Conservation (phyloP, 306 rosid species). For the Purshia tridentata region DNA sequence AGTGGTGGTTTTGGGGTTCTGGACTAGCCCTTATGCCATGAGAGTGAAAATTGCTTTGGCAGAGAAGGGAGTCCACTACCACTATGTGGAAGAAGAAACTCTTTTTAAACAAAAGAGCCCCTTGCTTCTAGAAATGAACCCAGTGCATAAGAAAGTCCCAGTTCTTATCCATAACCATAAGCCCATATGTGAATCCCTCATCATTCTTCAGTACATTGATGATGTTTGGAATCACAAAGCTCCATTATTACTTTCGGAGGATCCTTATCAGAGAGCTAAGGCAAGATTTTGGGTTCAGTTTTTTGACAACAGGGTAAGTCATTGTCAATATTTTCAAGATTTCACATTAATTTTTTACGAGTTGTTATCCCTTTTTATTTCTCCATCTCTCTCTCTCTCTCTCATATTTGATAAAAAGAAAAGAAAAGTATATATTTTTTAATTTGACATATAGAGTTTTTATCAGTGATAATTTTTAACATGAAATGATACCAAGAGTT, state of each 20-base stretch:
- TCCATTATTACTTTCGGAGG: neutral
- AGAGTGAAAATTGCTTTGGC: conserved; percentile 20
- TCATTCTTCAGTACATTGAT: conserved; percentile 15
- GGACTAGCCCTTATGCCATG: conserved; percentile 8
- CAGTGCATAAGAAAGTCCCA: conserved; percentile 5
- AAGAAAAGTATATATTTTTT: too few species aligned
- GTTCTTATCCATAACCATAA: conserved; percentile 6
- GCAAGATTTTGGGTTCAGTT: conserved; percentile 12
- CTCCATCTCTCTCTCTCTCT: too few species aligned
- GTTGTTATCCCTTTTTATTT: neutral
- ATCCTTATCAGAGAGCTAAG: neutral
- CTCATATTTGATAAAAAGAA: too few species aligned
- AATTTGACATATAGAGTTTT: too few species aligned
- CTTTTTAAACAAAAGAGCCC: neutral
- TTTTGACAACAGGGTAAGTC: neutral
- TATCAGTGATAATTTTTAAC: too few species aligned
- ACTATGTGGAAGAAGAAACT: neutral
- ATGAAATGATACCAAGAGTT: too few species aligned
- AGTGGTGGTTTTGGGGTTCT: conserved; percentile 16
- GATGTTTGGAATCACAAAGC: conserved; percentile 13
- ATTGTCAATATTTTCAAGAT: too few species aligned
- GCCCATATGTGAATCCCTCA: conserved; percentile 13
- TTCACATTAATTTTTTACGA: neutral
- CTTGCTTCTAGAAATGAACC: neutral
- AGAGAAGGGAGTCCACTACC: conserved; percentile 13